Evolutionary conservation across 768 basidiomycete species (phyloP).

Genomic region (Paxillus involutus): DNA sequence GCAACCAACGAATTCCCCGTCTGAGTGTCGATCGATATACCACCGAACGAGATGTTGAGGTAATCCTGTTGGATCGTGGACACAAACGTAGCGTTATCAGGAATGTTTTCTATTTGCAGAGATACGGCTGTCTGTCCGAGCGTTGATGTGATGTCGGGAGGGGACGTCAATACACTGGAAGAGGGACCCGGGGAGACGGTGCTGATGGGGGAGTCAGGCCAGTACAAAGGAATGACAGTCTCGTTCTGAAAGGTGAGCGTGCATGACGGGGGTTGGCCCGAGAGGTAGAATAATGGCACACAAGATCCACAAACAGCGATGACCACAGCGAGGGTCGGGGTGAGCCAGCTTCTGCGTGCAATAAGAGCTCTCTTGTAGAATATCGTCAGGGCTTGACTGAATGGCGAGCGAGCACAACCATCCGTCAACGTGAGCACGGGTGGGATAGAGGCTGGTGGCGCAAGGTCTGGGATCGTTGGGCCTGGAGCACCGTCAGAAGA

Average conservation of each 20-base stretch:
- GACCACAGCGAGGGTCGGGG: conserved; percentile 52
- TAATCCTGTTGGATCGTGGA: conserved; percentile 50
- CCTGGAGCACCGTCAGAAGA: conserved; percentile 2
- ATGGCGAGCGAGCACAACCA: conserved; percentile 54
- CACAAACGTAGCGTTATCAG: conserved; percentile 61
- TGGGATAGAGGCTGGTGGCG: conserved; percentile 3
- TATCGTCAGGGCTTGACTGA: conserved; percentile 69
- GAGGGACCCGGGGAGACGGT: conserved; percentile 29
- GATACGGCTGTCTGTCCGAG: conserved; percentile 42
- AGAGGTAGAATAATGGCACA: conserved; percentile 67
- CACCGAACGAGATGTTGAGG: conserved; percentile 60
- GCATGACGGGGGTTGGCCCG: conserved; percentile 52
- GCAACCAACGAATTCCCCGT: conserved; percentile 58
- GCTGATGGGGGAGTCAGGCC: conserved; percentile 46
- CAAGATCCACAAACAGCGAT: conserved; percentile 63
- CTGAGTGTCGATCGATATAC: conserved; percentile 58
- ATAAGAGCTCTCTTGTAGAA: conserved; percentile 70
- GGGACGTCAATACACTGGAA: conserved; percentile 47
- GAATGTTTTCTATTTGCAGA: conserved; percentile 41
- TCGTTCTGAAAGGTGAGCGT: conserved; percentile 36
- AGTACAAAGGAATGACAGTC: conserved; percentile 49
- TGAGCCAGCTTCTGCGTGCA: conserved; percentile 66
- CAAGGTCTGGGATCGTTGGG: not conserved
- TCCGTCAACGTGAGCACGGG: conserved; percentile 44
- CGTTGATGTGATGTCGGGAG: conserved; percentile 48